These are phyloP conservation scores for Fusarium sp. DNA, from an alignment of 2,329 filamentous ascomycete genomes.

Conservation along the genomic window DNA sequence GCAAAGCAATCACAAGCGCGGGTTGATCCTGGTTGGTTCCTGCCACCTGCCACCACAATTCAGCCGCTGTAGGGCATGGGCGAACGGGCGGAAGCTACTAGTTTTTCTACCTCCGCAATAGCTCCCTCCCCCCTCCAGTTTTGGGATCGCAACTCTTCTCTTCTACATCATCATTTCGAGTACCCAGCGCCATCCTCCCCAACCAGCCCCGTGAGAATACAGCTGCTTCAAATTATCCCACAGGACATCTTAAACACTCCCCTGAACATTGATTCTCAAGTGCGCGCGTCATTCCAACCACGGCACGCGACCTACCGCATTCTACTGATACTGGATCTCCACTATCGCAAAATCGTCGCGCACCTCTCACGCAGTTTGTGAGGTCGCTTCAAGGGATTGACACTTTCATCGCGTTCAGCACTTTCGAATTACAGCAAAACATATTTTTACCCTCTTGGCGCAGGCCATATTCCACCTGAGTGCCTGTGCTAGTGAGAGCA, in stretches of 20 bases:
- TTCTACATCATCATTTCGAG: conserved; percentile 41
- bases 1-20: conserved; percentile 17
- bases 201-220: background rate
- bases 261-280: background rate
- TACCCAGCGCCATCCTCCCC: background rate
- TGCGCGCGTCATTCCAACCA: conserved; percentile 9
- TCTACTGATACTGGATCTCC: conserved; percentile 21
- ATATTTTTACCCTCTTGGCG: conserved; percentile 3
- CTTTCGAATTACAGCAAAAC: background rate
- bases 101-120: conserved; percentile 39
- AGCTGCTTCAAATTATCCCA: background rate
- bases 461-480: conserved; percentile 4
- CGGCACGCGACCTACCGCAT: conserved; percentile 31
- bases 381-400: background rate
- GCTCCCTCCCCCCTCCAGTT: conserved; percentile 26
- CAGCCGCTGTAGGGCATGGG: conserved; percentile 33
- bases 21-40: conserved; percentile 12
- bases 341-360: conserved; percentile 21
- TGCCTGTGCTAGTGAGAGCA: conserved; percentile 16
- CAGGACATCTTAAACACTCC: background rate
- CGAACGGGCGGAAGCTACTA: conserved; percentile 32
- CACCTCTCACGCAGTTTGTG: background rate
- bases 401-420: background rate
- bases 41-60: conserved; percentile 36
- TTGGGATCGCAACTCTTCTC: conserved; percentile 21